A percentile compares a stretch with the other conserved stretches of the same genome.
These are phyloP conservation scores for Oryza longistaminata DNA, from an alignment of 176 grass and related monocot species.

Conservation along the genomic window DNA sequence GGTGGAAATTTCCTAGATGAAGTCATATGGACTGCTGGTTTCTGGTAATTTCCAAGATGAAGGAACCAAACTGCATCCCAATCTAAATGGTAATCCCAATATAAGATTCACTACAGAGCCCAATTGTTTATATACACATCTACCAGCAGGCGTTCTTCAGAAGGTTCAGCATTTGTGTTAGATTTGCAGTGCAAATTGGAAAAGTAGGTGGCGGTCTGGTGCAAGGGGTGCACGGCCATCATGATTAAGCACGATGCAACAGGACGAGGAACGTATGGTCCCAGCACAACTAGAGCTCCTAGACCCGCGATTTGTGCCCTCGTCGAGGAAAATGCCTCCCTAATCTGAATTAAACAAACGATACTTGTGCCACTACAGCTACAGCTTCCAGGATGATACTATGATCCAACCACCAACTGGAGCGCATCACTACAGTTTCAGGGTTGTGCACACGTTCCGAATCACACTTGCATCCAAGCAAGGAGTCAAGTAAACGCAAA, in stretches of 20 bases:
- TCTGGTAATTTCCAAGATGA: background rate
- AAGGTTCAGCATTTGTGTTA: background rate
- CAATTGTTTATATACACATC: background rate
- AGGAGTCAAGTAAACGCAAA: background rate
- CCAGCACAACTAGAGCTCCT: background rate
- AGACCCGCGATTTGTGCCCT: background rate
- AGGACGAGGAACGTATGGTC: slow-evolving; percentile 22
- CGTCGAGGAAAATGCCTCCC: background rate
- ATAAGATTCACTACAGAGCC: background rate
- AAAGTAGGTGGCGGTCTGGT: slow-evolving; percentile 11
- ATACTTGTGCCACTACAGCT: background rate
- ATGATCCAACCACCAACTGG: background rate
- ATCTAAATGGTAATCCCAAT: background rate
- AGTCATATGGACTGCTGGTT: background rate
- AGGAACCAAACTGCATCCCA: background rate
- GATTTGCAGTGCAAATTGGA: background rate
- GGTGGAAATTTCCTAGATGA: background rate
- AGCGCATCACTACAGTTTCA: background rate
- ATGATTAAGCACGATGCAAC: slow-evolving; percentile 15
- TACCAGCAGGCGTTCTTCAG: slow-evolving; percentile 5
- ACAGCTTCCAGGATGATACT: background rate
- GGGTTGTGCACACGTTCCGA: background rate
- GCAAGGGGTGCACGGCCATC: background rate
- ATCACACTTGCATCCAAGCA: background rate
- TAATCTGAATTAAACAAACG: background rate